A percentile compares a stretch with the other conserved stretches of the same genome.
Evolutionary conservation across 805 yeast genomes (phyloP).

Genomic region (Candida tammaniensis): DNA sequence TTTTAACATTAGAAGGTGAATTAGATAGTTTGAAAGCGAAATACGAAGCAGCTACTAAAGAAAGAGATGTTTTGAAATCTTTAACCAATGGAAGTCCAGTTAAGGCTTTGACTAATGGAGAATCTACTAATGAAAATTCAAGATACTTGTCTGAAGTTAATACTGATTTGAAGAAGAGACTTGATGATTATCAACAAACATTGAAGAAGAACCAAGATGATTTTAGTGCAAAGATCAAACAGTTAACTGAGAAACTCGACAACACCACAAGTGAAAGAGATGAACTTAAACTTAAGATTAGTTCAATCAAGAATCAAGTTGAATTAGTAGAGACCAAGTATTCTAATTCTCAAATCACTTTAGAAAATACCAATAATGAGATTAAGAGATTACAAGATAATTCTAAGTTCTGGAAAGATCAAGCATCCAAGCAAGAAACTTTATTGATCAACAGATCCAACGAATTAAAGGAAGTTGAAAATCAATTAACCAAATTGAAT

Average conservation of each 20-base stretch:
- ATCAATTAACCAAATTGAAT: slow-evolving; percentile 41
- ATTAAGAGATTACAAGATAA: slow-evolving; percentile 26
- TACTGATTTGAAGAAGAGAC: slow-evolving; percentile 30
- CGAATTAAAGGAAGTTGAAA: slow-evolving; percentile 54
- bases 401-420: slow-evolving; percentile 38
- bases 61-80: slow-evolving; percentile 63
- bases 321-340: slow-evolving; percentile 34
- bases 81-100: slow-evolving; percentile 17
- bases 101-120: slow-evolving; percentile 23
- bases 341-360: slow-evolving; percentile 42
- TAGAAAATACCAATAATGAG: slow-evolving; percentile 29
- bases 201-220: slow-evolving; percentile 35
- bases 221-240: slow-evolving; percentile 40
- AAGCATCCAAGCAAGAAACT: slow-evolving; percentile 38
- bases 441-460: slow-evolving; percentile 34
- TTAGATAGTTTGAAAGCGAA: slow-evolving; percentile 50
- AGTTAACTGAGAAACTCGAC: slow-evolving; percentile 52
- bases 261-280: slow-evolving; percentile 54
- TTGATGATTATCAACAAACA: slow-evolving; percentile 37
- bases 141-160: slow-evolving; percentile 24
- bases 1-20: slow-evolving; percentile 58
- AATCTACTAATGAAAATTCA: slow-evolving; percentile 7
- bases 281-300: slow-evolving; percentile 20
- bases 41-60: slow-evolving; percentile 54
- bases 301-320: slow-evolving; percentile 13